phyloP scores from a whole-genome alignment of 257 asterid genomes.

The Anisodus acutangulus region DNA sequence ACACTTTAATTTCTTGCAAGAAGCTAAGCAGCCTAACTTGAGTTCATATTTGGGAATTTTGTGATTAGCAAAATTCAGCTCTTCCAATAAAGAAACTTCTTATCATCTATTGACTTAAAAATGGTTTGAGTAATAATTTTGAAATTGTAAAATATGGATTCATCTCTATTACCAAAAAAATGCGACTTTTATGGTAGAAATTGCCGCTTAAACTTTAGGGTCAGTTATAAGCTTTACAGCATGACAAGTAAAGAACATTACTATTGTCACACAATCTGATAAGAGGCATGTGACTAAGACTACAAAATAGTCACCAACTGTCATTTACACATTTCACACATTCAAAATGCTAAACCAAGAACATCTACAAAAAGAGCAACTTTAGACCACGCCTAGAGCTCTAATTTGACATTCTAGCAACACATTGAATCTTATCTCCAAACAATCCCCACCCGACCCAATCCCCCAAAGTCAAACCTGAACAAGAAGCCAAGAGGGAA shows the following conservation, averaged over 20 bases:
- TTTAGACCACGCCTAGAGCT: neutral
- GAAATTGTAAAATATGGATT: neutral
- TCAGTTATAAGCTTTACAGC: neutral
- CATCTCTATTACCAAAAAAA: neutral
- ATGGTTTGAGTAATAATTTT: neutral
- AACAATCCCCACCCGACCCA: neutral
- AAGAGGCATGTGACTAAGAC: neutral
- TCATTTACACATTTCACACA: neutral
- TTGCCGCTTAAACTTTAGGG: neutral
- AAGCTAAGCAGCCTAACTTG: neutral
- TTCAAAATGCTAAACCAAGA: constrained; percentile 24
- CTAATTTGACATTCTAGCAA: neutral
- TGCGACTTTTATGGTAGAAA: neutral
- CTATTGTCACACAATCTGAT: neutral
- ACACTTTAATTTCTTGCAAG: neutral
- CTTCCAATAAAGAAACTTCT: neutral
- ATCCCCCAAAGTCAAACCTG: neutral
- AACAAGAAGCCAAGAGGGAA: neutral
- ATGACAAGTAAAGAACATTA: neutral
- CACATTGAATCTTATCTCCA: neutral
- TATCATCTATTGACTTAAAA: neutral
- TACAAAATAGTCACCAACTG: neutral
- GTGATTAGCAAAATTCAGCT: neutral
- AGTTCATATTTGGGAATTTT: neutral
- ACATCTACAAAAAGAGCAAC: neutral